A percentile compares a stretch with the other conserved stretches of the same genome.
Conservation (phyloP, 75 land plant species). For the Pinus tabuliformis region DNA sequence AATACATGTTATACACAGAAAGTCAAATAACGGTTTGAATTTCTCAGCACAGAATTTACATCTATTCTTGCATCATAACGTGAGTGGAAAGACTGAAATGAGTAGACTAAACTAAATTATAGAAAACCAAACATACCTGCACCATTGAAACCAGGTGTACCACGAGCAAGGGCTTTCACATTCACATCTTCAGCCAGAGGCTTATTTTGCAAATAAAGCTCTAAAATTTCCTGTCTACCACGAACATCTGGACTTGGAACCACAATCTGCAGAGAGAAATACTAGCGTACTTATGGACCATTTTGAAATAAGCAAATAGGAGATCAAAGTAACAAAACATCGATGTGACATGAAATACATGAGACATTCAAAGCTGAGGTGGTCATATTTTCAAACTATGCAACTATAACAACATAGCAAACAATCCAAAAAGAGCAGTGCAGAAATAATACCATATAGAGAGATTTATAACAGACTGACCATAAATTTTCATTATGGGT, state of each 20-base stretch:
- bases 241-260: conserved; percentile 93
- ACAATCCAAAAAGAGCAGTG: background rate
- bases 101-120: background rate
- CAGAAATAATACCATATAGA: background rate
- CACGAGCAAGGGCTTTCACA: conserved; percentile 81
- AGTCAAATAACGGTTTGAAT: background rate
- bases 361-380: background rate
- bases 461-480: background rate
- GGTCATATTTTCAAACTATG: background rate
- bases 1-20: background rate
- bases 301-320: background rate
- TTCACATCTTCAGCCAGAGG: conserved; percentile 94
- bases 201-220: conserved; percentile 90
- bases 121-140: conserved; percentile 57
- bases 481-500: background rate
- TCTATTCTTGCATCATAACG: background rate
- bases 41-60: conserved; percentile 9
- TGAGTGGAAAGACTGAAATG: background rate
- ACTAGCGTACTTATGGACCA: background rate
- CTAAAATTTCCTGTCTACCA: conserved; percentile 94
- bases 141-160: conserved; percentile 98
- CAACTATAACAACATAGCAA: background rate
- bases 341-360: background rate
- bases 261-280: conserved; percentile 59
- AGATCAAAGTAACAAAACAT: background rate